phyloP scores from a whole-genome alignment of 805 yeast genomes.

The Zygoascus tannicola region DNA sequence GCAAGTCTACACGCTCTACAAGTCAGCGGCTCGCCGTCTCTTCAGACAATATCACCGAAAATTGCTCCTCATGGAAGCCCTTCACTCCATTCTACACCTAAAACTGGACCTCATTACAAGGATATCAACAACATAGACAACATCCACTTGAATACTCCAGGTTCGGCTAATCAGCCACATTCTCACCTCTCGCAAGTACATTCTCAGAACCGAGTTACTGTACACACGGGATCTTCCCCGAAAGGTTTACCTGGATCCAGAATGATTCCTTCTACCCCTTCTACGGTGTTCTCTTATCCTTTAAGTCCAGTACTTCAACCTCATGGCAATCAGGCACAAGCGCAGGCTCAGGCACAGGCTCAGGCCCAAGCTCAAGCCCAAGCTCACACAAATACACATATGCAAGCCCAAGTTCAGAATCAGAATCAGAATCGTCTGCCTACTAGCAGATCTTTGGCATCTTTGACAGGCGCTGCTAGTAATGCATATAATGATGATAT shows the following conservation, averaged over 20 bases:
- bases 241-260: background rate
- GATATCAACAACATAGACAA: conserved; percentile 13
- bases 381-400: too few relatives aligned
- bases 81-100: conserved; percentile 3
- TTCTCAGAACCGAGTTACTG: background rate
- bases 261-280: conserved; percentile 14
- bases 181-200: background rate
- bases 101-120: conserved; percentile 3
- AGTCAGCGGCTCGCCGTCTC: conserved; percentile 10
- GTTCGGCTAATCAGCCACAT: background rate
- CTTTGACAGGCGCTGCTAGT: background rate
- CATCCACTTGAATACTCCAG: conserved; percentile 5
- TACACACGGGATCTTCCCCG: background rate
- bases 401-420: background rate
- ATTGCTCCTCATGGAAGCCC: conserved; percentile 10
- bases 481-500: background rate
- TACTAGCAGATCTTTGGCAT: background rate
- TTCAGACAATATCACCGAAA: conserved; percentile 12
- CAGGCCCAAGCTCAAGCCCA: too few relatives aligned
- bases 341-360: background rate
- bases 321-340: background rate
- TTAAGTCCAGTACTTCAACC: conserved; percentile 11
- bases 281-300: conserved; percentile 14
- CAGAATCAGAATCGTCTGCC: background rate
- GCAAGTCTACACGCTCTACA: conserved; percentile 3